Conservation (phyloP, 164 flowering plant genomes). For the Litsea cubeba region DNA sequence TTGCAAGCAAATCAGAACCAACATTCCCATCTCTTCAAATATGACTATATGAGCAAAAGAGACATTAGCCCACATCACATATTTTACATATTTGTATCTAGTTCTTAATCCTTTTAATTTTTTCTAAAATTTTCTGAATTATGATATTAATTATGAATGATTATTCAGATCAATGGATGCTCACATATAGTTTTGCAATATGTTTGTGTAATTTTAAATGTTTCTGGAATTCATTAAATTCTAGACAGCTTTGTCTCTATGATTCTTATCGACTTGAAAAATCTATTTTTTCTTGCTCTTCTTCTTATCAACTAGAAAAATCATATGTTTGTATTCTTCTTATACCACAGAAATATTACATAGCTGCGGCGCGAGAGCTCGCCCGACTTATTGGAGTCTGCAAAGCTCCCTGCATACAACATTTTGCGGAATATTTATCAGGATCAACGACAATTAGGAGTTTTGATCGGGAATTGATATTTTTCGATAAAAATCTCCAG, state of each 20-base stretch:
- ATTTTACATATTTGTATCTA: no score
- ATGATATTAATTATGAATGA: no score
- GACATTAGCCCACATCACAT: no score
- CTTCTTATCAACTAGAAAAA: no score
- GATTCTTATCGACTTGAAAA: not conserved
- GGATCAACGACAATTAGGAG: conserved; percentile 42
- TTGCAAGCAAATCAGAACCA: no score
- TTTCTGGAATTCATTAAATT: not conserved
- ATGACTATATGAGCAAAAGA: no score
- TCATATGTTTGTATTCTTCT: not conserved
- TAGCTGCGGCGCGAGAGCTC: conserved; percentile 28
- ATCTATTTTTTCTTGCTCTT: not conserved
- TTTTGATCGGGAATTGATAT: conserved; percentile 34
- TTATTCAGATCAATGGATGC: no score
- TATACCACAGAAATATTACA: conserved; percentile 31
- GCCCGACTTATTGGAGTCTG: conserved; percentile 30
- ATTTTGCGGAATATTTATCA: conserved; percentile 41
- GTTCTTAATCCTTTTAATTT: no score
- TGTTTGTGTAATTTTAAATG: not conserved
- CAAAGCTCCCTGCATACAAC: conserved; percentile 42
- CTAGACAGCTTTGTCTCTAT: not conserved
- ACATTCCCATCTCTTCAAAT: no score
- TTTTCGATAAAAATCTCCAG: conserved; percentile 22
- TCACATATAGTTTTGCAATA: not conserved
- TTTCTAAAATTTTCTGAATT: no score